Percentiles rank a stretch among this genome's conserved stretches.
Evolutionary conservation across 1,139 yeast genomes (phyloP).

Genomic region (Hyphopichia khmerensis): DNA sequence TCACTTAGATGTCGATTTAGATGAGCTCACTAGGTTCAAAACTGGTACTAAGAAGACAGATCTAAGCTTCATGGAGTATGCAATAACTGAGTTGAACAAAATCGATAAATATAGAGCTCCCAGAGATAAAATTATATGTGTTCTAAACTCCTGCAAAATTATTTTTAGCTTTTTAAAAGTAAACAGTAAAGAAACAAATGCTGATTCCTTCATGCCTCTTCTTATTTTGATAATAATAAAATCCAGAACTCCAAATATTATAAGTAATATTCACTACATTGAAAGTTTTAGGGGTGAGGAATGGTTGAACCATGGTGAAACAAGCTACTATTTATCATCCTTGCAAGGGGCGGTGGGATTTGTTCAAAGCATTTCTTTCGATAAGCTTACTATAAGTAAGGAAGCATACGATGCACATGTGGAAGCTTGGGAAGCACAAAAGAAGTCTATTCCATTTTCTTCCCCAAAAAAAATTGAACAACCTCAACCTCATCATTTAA

Average conservation of each 20-base stretch:
- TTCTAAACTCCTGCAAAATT: conserved; percentile 88
- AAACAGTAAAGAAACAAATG: conserved; percentile 71
- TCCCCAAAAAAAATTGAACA: conserved; percentile 12
- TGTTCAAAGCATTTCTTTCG: conserved; percentile 57
- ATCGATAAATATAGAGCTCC: conserved; percentile 88
- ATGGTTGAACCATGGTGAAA: conserved; percentile 75
- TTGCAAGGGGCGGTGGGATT: conserved; percentile 82
- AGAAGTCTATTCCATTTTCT: conserved; percentile 9
- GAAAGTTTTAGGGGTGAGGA: conserved; percentile 78
- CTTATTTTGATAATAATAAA: conserved; percentile 76
- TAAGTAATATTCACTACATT: conserved; percentile 80
- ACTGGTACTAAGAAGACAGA: conserved; percentile 31
- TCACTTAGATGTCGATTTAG: conserved; percentile 75
- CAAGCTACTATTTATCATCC: conserved; percentile 85
- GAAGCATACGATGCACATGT: conserved; percentile 54
- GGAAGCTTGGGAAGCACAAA: conserved; percentile 51
- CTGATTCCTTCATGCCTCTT: conserved; percentile 89
- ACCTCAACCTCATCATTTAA: conserved; percentile 20
- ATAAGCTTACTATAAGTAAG: conserved; percentile 59
- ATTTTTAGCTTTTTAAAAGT: conserved; percentile 83
- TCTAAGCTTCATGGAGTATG: conserved; percentile 62
- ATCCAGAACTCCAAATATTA: conserved; percentile 59
- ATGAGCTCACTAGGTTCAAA: conserved; percentile 18
- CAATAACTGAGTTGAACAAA: conserved; percentile 70
- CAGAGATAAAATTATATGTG: conserved; percentile 88